A percentile compares a stretch with the other conserved stretches of the same genome.
Conservation (phyloP, 2,329 filamentous ascomycete species). For the Parastagonospora nodorum region DNA sequence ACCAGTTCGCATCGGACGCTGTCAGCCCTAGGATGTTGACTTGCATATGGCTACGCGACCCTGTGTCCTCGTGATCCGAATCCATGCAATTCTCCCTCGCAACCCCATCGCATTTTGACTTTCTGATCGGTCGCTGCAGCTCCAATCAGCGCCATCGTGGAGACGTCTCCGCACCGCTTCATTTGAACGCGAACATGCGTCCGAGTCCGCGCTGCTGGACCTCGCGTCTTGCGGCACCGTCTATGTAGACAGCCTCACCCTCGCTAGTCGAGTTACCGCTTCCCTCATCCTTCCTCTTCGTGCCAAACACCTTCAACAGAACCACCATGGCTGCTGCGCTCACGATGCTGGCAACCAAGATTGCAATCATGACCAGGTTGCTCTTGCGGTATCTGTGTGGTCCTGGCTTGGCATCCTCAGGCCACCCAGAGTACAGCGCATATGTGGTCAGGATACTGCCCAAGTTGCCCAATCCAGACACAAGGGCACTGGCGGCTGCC, state of each 20-base stretch:
- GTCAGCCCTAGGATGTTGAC: slow-evolving; percentile 36
- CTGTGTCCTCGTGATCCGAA: slow-evolving; percentile 22
- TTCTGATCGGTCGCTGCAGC: slow-evolving; percentile 8
- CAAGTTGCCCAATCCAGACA: slow-evolving; percentile 84
- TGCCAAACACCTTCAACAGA: slow-evolving; percentile 57
- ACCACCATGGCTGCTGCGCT: slow-evolving; percentile 72
- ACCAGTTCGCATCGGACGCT: slow-evolving; percentile 15
- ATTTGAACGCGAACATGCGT: slow-evolving; percentile 37
- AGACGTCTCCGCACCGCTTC: slow-evolving; percentile 7
- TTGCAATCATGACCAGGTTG: slow-evolving; percentile 87
- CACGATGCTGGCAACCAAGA: slow-evolving; percentile 76
- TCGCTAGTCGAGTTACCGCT: slow-evolving; percentile 39
- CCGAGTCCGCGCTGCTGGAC: slow-evolving; percentile 49
- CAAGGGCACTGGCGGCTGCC: slow-evolving; percentile 81
- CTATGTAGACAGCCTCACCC: slow-evolving; percentile 60
- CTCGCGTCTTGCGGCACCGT: slow-evolving; percentile 50
- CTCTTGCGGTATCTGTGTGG: slow-evolving; percentile 77
- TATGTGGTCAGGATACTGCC: slow-evolving; percentile 88
- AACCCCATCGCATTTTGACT: slow-evolving; percentile 8
- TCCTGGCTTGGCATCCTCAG: slow-evolving; percentile 67
- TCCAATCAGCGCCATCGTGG: neutral
- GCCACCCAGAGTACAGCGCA: slow-evolving; percentile 86
- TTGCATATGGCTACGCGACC: slow-evolving; percentile 26
- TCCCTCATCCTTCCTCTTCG: slow-evolving; percentile 37
- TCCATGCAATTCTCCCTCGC: slow-evolving; percentile 2